Base-by-base conservation (phyloP, 2,329 filamentous ascomycete genomes). In the Fusarium avenaceum region DNA sequence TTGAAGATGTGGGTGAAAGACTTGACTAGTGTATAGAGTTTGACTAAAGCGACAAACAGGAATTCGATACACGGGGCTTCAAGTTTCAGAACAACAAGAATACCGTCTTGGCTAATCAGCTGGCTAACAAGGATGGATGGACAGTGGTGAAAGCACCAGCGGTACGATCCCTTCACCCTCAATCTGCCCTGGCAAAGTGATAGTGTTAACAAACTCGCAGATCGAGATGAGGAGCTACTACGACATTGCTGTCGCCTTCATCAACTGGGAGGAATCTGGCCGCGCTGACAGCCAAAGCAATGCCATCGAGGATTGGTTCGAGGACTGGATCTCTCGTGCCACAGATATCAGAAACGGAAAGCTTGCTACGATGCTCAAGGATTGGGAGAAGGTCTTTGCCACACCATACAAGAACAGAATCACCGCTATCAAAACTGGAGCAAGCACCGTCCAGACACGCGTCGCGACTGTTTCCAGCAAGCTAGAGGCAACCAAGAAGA, bases 111-210 rank as follows among this genome's bases (percentile, higher is more conserved):
- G 11, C 53, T 2, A 57, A 46, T 11, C 54, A 65, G 19, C 64
- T 68, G 7, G 43, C 40, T 11, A 61, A 65, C 15, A 68, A 65
- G 4, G 60, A 68, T n/a, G 65, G 65, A 7, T 68, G 65, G 65
- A 32, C 35, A 3, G 50, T 65, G 4, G 50, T 65, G 8, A 64
- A 53, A 50, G 65, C 54, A 32, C 42, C 59, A 19, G 65, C 61
- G 32, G 65, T 65, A n/a, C 2, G 32, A 17, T 24, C 13, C 1
- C 2, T 7, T 1, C 1, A 4, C 19, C 3, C 4, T 14, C 28
- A 30, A 30, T 4, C 9, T 11, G 10, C 10, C 28, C 13, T 30
- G 1, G 10, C 26, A 30, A 4, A 13, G 24, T 26, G 26, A 28
- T 22, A 22, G 26, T 4, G 26, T 30, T 30, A 30, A 30, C 14